Evolutionary conservation across 2,329 filamentous ascomycete species (phyloP), one percentile per base, ranked within the genome.

Genomic region (Colletotrichum navitas): DNA sequence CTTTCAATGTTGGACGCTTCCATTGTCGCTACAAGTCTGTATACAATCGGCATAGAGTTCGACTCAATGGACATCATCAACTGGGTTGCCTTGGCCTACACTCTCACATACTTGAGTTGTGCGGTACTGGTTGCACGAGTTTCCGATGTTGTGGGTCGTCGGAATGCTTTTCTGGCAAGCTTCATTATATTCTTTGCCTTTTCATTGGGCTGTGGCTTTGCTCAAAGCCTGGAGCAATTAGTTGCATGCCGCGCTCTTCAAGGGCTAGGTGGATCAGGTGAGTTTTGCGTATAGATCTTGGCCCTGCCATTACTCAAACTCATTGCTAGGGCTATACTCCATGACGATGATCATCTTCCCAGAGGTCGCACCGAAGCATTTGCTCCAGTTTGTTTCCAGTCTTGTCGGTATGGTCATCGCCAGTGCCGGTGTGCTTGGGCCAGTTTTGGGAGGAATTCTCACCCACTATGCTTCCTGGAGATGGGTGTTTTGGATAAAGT

Each of bases 401-500:
- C 68, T 87, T 1, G 81, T 89, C 4, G 88, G 87, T 0, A 76
- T 86, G 24, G 82, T 87, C 2, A 78, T 89, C 56, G 84, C 85
- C 29, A 73, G 82, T 29, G 80, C 86, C 6, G 86, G 86, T 18
- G 83, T 88, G 2, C 76, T 88, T 32, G 87, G 87, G 0, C 87
- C 87, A 0, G 79, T 88, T 1, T 76, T 89, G 21, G 87, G 87
- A 24, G 87, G 86, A 1, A 43, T 87, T 5, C 74, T 89, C 51
- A 87, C 86, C 1, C 77, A 85, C 21, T 87, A 85, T 63, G 76
- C 81, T 1, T 83, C 78, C 12, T 89, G 87, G 87, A 79, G 85
- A 71, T 88, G 86, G 84, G 81, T 89, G 2, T 90, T 90, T 77
- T 89, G 86, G 85, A 86, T 90, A 76, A 90, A 90, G 86, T 88